A percentile compares a stretch with the other conserved stretches of the same genome.
Conservation (phyloP, 805 yeast genomes). For the Candida awuae region DNA sequence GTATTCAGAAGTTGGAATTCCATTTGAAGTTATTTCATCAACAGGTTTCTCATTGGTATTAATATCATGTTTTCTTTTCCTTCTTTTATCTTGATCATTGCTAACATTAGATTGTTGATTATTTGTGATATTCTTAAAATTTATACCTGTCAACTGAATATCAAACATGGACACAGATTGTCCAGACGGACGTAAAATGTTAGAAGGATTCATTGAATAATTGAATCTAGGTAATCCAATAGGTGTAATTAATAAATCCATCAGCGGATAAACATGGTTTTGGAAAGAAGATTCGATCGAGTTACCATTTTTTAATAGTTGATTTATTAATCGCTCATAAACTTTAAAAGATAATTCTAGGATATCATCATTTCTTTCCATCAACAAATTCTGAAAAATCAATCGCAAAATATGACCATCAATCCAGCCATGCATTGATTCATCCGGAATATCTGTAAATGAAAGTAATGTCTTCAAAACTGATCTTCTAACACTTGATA, state of each 20-base stretch:
- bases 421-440: slow-evolving; percentile 56
- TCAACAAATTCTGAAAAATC: slow-evolving; percentile 75
- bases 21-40: slow-evolving; percentile 16
- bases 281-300: slow-evolving; percentile 46
- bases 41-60: slow-evolving; percentile 25
- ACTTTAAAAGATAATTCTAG: slow-evolving; percentile 54
- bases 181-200: slow-evolving; percentile 77
- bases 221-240: slow-evolving; percentile 87
- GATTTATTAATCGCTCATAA: slow-evolving; percentile 47
- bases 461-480: slow-evolving; percentile 75
- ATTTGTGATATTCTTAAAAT: slow-evolving; percentile 14
- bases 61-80: slow-evolving; percentile 19
- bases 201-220: slow-evolving; percentile 71
- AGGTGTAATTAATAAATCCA: slow-evolving; percentile 79
- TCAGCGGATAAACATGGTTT: slow-evolving; percentile 50
- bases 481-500: slow-evolving; percentile 81
- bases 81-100: slow-evolving; percentile 11
- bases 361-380: slow-evolving; percentile 81
- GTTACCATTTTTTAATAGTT: slow-evolving; percentile 31
- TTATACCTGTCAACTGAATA: slow-evolving; percentile 23
- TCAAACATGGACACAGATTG: slow-evolving; percentile 28
- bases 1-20: slow-evolving; percentile 44
- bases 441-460: slow-evolving; percentile 50
- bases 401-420: slow-evolving; percentile 66
- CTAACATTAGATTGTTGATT: slow-evolving; percentile 1